Base-by-base conservation (phyloP, 1,139 yeast species). In the Saccharomyces pastorianus region DNA sequence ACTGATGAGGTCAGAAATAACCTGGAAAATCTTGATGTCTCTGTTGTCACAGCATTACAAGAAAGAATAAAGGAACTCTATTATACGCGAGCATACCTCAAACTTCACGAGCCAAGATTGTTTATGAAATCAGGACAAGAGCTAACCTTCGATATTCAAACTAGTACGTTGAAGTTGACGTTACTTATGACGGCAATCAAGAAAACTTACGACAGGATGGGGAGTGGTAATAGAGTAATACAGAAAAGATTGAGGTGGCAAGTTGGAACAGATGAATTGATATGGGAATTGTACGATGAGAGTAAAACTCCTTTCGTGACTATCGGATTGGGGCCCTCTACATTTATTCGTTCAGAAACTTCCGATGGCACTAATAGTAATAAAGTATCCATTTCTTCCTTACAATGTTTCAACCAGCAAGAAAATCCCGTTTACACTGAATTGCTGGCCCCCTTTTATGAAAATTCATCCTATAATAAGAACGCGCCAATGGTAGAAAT, bases 341-440 rank as follows among this genome's bases (percentile, higher is more conserved):
- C 74, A 13, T 88, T 80, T 66, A 73, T 77, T 53, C 72, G 96
- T 57, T 70, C 83, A 1, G 79, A 79, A 52, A 75, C 83, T 34
- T 71, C 79, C 1, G 89, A 85, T 61, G 84, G 86, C 27, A 75
- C 81, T 25, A 85, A 85, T 57, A 70, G 77, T 41, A 81, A 87
- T 58, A 76, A 76, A 14, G 71, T 88, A 1, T 72, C 76, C 17
- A 77, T 90, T 64, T 79, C 77, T 11, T 76, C 82, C 69, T 69
- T 89, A 56, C 87, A 83, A 63, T 95, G 89, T 2, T 79, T 83
- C 63, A 88, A 88, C 61, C 73, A 85, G 55, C 82, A 80, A 55
- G 71, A 74, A 17, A 71, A 77, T 29, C 79, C 88, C 0, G 69
- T 78, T 2, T 90, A 83, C 65, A 88, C 90, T 0, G 91, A 88